phyloP scores from a whole-genome alignment of 805 yeast genomes.

The Yamadazyma scolyti region DNA sequence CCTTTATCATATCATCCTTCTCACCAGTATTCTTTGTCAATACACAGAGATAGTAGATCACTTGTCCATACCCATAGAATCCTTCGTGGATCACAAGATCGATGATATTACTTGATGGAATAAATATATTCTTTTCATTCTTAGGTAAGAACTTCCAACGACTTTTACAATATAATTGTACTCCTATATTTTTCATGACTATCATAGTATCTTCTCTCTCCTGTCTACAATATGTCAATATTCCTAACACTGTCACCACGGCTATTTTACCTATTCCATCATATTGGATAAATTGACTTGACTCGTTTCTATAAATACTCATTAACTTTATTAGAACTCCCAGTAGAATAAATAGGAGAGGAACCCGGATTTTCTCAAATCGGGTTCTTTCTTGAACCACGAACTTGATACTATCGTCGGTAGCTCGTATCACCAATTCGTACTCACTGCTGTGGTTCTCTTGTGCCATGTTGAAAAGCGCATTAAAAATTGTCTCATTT shows the following conservation, averaged over 20 bases:
- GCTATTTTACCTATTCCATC: neutral
- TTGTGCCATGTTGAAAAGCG: too few relatives aligned
- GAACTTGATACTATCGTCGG: constrained; percentile 9
- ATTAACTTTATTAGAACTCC: neutral
- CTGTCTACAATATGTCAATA: constrained; percentile 7
- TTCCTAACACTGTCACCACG: neutral
- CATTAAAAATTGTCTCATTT: too few relatives aligned
- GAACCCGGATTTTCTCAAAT: constrained; percentile 1
- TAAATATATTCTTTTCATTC: constrained; percentile 35
- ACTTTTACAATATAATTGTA: constrained; percentile 38
- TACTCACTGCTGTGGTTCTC: too few relatives aligned
- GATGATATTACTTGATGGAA: constrained; percentile 53
- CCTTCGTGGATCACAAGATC: constrained; percentile 77
- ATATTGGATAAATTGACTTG: too few relatives aligned
- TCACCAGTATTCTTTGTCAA: constrained; percentile 36
- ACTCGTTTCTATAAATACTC: too few relatives aligned
- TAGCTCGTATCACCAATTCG: constrained; percentile 7
- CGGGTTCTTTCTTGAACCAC: constrained; percentile 5
- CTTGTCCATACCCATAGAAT: constrained; percentile 61
- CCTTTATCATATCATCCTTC: constrained; percentile 19
- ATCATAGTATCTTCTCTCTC: constrained; percentile 40
- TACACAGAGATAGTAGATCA: constrained; percentile 60
- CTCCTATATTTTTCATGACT: constrained; percentile 43
- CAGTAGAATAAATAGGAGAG: constrained; percentile 1
- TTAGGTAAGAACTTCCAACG: constrained; percentile 18